Percentiles rank a stretch among this genome's conserved stretches.
phyloP scores from a whole-genome alignment of 352 stramenopile species.

The Thalassiosira mediterranea region DNA sequence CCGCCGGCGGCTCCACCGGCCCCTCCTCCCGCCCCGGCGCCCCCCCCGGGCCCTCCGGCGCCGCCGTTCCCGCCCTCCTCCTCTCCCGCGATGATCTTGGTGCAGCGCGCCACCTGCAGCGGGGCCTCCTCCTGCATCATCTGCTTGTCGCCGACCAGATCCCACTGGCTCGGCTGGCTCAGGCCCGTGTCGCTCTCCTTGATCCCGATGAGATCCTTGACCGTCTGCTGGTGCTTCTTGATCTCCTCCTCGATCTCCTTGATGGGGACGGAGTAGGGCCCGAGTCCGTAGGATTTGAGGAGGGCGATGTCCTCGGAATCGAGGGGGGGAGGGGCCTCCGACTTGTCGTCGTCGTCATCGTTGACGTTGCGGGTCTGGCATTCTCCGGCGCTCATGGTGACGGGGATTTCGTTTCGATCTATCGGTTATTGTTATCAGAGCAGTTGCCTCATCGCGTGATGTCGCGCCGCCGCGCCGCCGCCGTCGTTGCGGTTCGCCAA shows the following conservation, averaged over 20 bases:
- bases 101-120: conserved; percentile 93
- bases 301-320: conserved; percentile 97
- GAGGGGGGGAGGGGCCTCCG: conserved; percentile 73
- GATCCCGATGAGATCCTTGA: conserved; percentile 94
- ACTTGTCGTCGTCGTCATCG: conserved; percentile 92
- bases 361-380: conserved; percentile 95
- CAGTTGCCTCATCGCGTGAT: too few species aligned
- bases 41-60: conserved; percentile 3
- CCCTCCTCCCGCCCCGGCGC: neutral
- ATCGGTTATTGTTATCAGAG: too few species aligned
- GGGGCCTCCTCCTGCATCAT: conserved; percentile 99
- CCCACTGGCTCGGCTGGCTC: conserved; percentile 96
- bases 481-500: too few species aligned
- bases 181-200: conserved; percentile 99
- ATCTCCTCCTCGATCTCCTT: conserved; percentile 99
- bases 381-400: conserved; percentile 85
- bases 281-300: conserved; percentile 97
- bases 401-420: too few species aligned
- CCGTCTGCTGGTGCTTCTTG: conserved; percentile 93
- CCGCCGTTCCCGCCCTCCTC: conserved; percentile 33
- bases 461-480: too few species aligned
- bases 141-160: conserved; percentile 99
- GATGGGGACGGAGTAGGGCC: conserved; percentile 95
- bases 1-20: conserved; percentile 13
- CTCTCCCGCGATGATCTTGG: conserved; percentile 85